Evolutionary conservation across 1,284 basidiomycete genomes (phyloP).

Genomic region (Sphagnurus paluster): DNA sequence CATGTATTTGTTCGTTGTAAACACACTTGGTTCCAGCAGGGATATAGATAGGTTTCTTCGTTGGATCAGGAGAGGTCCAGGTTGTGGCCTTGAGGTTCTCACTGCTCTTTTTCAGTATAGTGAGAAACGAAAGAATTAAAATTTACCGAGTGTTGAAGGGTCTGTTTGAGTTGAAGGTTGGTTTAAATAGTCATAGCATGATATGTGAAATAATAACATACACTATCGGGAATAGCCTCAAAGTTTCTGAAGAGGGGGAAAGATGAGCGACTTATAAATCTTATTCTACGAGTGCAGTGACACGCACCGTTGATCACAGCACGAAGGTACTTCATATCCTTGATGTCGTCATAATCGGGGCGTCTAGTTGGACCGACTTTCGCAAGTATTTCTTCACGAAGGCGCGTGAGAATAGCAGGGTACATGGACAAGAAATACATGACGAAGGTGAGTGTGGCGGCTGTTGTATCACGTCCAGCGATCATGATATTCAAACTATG

Average conservation of each 20-base stretch:
- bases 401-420: constrained; percentile 41
- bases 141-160: constrained; percentile 48
- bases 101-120: constrained; percentile 19
- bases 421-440: constrained; percentile 57
- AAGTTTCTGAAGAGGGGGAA: constrained; percentile 41
- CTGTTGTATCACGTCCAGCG: constrained; percentile 49
- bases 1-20: neutral
- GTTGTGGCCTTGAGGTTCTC: constrained; percentile 42
- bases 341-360: constrained; percentile 55
- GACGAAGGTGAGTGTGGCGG: constrained; percentile 50
- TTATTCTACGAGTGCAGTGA: too few relatives aligned
- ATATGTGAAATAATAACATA: constrained; percentile 25
- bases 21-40: constrained; percentile 49
- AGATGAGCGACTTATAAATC: neutral
- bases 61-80: constrained; percentile 43
- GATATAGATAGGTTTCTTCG: constrained; percentile 50
- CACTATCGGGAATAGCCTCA: constrained; percentile 63
- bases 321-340: constrained; percentile 56
- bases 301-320: constrained; percentile 59
- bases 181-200: too few relatives aligned
- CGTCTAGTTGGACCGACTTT: constrained; percentile 44
- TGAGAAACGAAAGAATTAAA: neutral
- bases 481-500: constrained; percentile 47
- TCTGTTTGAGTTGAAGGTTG: too few relatives aligned
- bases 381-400: constrained; percentile 55